These are phyloP conservation scores for Rhodomyrtus tomentosa DNA, from an alignment of 345 rosid genomes.

Conservation along the genomic window DNA sequence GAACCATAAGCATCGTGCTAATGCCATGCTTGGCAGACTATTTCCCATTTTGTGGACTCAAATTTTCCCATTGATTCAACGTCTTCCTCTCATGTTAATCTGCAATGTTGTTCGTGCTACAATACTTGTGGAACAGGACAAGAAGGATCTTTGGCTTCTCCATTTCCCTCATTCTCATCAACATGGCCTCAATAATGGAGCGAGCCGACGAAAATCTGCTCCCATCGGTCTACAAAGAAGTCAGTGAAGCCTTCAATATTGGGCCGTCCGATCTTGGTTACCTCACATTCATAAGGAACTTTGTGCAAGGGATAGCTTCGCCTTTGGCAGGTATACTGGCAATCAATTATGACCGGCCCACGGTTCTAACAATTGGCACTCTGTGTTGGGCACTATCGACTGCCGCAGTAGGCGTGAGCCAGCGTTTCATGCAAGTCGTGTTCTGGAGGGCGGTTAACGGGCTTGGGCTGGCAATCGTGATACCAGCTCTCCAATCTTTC, in stretches of 20 bases:
- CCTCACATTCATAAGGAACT: slow-evolving; percentile 91
- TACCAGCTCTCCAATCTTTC: slow-evolving; percentile 94
- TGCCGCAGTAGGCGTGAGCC: slow-evolving; percentile 88
- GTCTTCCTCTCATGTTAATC: not conserved
- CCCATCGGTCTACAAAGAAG: slow-evolving; percentile 96
- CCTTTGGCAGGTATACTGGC: slow-evolving; percentile 87
- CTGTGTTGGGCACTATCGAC: slow-evolving; percentile 94
- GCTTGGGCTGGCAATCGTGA: slow-evolving; percentile 87
- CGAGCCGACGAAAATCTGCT: slow-evolving; percentile 92
- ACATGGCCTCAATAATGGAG: slow-evolving; percentile 94
- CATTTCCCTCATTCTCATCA: slow-evolving; percentile 71
- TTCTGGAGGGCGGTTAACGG: slow-evolving; percentile 97
- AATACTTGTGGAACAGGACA: slow-evolving; percentile 37
- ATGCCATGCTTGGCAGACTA: not conserved
- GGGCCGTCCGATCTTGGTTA: slow-evolving; percentile 95
- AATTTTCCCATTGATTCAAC: not conserved
- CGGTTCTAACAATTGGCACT: slow-evolving; percentile 81
- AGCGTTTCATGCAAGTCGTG: slow-evolving; percentile 58
- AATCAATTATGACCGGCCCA: slow-evolving; percentile 76
- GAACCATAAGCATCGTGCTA: not conserved
- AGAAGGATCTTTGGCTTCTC: slow-evolving; percentile 76
- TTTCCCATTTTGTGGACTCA: not conserved
- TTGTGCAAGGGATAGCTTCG: slow-evolving; percentile 80
- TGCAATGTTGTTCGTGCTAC: not conserved
- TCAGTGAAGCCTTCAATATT: slow-evolving; percentile 87